These are phyloP conservation scores for Lathyrus sativus DNA, from an alignment of 306 rosid species.

Conservation along the genomic window DNA sequence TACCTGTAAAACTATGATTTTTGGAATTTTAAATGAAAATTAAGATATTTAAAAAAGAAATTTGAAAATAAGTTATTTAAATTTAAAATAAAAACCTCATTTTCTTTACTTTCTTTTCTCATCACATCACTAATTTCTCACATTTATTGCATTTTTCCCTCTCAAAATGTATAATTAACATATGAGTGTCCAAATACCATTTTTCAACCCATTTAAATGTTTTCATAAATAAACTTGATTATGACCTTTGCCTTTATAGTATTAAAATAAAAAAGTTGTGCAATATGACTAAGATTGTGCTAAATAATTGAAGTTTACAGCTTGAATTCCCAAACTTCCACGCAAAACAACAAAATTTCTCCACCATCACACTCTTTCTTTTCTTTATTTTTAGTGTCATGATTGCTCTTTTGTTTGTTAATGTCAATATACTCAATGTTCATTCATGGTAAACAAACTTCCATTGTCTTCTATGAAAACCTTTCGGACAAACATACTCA, in stretches of 20 bases:
- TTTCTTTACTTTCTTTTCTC: no score
- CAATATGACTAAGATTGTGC: constrained; percentile 25
- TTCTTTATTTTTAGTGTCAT: background rate
- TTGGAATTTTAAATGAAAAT: no score
- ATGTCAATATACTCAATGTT: constrained; percentile 21
- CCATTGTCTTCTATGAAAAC: constrained; percentile 34
- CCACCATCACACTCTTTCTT: constrained; percentile 37
- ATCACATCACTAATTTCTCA: no score
- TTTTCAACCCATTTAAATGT: no score
- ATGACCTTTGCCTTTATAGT: background rate
- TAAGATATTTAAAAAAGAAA: no score
- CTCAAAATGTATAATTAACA: no score
- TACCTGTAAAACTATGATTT: no score
- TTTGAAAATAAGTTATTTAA: no score
- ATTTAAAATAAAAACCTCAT: no score
- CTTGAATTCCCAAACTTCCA: constrained; percentile 19
- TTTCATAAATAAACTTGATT: background rate
- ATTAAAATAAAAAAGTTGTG: constrained; percentile 11
- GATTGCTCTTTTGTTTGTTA: constrained; percentile 15
- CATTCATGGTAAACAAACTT: constrained; percentile 35
- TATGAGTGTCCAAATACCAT: no score
- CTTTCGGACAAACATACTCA: background rate
- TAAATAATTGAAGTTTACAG: constrained; percentile 36
- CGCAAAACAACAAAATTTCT: constrained; percentile 34
- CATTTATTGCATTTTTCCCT: no score